A percentile compares a stretch with the other conserved stretches of the same genome.
Evolutionary conservation across 129 eudicot species (phyloP).

Genomic region (Escallonia herrerae): DNA sequence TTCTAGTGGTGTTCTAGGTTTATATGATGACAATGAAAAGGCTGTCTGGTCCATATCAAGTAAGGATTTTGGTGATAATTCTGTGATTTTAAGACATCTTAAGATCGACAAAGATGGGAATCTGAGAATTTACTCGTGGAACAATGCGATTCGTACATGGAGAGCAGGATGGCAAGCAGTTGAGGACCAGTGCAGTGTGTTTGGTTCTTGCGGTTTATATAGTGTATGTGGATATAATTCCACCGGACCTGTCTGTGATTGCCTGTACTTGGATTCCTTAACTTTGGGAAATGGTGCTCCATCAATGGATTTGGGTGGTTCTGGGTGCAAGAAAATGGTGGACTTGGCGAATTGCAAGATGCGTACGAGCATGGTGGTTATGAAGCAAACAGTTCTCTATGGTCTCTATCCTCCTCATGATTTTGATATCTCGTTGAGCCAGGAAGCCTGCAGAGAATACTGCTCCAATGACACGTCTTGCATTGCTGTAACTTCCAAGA

Average conservation of each 20-base stretch:
- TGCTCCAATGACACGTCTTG: slow-evolving; percentile 69
- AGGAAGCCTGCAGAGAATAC: slow-evolving; percentile 47
- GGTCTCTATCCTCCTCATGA: slow-evolving; percentile 76
- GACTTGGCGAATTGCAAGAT: slow-evolving; percentile 67
- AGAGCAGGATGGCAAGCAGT: slow-evolving; percentile 82
- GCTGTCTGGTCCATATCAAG: slow-evolving; percentile 50
- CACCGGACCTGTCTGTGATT: slow-evolving; percentile 48
- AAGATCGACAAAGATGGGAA: slow-evolving; percentile 77
- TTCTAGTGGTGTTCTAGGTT: slow-evolving; percentile 43
- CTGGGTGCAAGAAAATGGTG: slow-evolving; percentile 59
- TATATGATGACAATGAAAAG: slow-evolving; percentile 31
- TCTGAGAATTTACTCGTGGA: slow-evolving; percentile 75
- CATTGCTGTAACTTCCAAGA: slow-evolving; percentile 58
- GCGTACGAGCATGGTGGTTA: slow-evolving; percentile 54
- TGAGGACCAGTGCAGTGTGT: slow-evolving; percentile 64
- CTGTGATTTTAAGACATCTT: slow-evolving; percentile 49
- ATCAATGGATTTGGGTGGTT: slow-evolving; percentile 21
- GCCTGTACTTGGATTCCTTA: slow-evolving; percentile 36
- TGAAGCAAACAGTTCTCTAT: slow-evolving; percentile 60
- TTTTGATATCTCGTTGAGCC: slow-evolving; percentile 49
- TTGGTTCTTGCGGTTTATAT: slow-evolving; percentile 74
- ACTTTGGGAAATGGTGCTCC: neutral
- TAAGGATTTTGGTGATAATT: slow-evolving; percentile 50
- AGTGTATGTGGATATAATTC: slow-evolving; percentile 68
- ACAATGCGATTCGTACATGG: slow-evolving; percentile 32